Base-by-base conservation (phyloP, 495 filamentous ascomycete genomes). In the Platismatia glauca region DNA sequence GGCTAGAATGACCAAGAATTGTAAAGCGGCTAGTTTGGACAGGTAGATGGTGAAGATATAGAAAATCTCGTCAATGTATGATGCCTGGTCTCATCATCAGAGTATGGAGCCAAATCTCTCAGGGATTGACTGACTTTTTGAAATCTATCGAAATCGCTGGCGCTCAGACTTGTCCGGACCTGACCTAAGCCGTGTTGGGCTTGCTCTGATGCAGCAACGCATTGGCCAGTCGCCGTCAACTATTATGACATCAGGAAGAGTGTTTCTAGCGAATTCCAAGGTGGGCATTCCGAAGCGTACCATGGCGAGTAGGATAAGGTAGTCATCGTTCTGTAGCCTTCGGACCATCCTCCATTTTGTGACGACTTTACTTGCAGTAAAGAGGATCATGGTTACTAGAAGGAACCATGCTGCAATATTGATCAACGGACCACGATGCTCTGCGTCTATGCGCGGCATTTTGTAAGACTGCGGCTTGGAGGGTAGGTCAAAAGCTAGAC, bases 31-130 rank as follows among this genome's bases (percentile, higher is more conserved):
- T n/a, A 29, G 15, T 18, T 57, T 57, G 6, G 55, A 5, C 24
- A 57, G 24, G 24, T 57, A 57, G 4, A 57, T 24, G 20, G 55
- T 57, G n/a, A 57, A 13, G 34, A 57, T 8, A 37, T 57, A 57
- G 35, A 57, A 39, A 8, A 57, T 16, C 18, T 57, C 8, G 15
- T 8, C 22, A 11, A 39, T n/a, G 7, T 57, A 57, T 38, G n/a
- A 12, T 27, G 34, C 8, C 55, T 57, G 6, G 11, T 13, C 7
- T 12, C 15, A 12, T 27, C 6, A n/a, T 57, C 6, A 39, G 55
- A n/a, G 22, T 13, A 24, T 38, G 4, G 7, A 38, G 0, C 8
- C 39, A 15, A 39, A 15, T 43, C 7, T 20, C 18, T 35, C 34
- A 24, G 2, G 37, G 0, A 11, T 8, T 35, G 20, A 38, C 55